Evolutionary conservation across 129 eudicot species (phyloP).

Genomic region (Flaveria linearis): DNA sequence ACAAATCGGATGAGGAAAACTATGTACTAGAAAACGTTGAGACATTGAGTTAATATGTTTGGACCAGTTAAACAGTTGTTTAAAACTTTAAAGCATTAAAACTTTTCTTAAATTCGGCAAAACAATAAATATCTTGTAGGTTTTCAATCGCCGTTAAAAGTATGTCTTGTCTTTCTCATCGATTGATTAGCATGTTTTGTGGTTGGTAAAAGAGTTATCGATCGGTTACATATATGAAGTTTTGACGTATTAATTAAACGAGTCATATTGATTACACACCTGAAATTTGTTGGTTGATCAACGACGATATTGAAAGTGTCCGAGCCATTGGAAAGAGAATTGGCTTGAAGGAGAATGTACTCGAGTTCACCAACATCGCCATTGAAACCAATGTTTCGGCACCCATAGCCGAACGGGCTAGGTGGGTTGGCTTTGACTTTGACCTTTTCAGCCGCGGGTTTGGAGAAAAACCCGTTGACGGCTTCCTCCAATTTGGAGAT

Average conservation of each 20-base stretch:
- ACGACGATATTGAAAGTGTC: constrained; percentile 36
- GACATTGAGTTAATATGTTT: constrained; percentile 15
- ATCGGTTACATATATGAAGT: not conserved
- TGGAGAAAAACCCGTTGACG: constrained; percentile 50
- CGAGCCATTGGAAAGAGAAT: constrained; percentile 33
- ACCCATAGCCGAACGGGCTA: constrained; percentile 82
- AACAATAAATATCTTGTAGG: not conserved
- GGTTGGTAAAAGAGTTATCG: not conserved
- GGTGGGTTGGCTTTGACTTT: constrained; percentile 57
- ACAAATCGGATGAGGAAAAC: constrained; percentile 33
- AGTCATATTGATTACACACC: constrained; percentile 39
- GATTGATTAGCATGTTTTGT: not conserved
- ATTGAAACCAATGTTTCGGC: constrained; percentile 70
- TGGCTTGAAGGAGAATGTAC: constrained; percentile 76
- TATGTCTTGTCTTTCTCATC: constrained; percentile 13
- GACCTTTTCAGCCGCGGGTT: constrained; percentile 49
- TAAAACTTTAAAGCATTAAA: not conserved
- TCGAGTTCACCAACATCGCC: constrained; percentile 96
- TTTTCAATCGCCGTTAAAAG: not conserved
- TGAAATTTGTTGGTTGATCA: constrained; percentile 55
- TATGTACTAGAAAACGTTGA: constrained; percentile 29
- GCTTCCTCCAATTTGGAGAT: constrained; percentile 61
- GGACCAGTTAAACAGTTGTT: constrained; percentile 25
- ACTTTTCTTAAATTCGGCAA: not conserved
- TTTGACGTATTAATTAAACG: not conserved